Conservation (phyloP, 2,329 filamentous ascomycete genomes). For the Fusarium lateritium region DNA sequence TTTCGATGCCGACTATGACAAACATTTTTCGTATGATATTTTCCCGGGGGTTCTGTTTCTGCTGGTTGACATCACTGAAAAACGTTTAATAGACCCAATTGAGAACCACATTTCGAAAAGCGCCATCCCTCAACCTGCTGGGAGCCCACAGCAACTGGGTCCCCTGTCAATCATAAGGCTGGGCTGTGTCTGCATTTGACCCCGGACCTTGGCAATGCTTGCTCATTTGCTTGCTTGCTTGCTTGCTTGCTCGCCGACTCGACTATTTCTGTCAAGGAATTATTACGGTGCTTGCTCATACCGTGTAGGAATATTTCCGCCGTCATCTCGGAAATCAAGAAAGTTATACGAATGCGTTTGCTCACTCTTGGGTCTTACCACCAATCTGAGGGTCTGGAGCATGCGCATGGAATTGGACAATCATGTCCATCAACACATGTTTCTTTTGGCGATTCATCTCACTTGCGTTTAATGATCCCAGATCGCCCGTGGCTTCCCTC, state of each 20-base stretch:
- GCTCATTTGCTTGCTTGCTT: slow-evolving; percentile 21
- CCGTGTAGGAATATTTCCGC: not conserved
- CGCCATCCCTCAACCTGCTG: slow-evolving; percentile 28
- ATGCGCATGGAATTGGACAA: not conserved
- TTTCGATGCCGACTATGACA: not conserved
- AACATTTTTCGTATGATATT: not conserved
- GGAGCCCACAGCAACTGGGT: slow-evolving; percentile 28
- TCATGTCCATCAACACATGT: not conserved
- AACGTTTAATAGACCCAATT: slow-evolving; percentile 5
- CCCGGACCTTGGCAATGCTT: slow-evolving; percentile 42
- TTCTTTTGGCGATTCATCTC: slow-evolving; percentile 10
- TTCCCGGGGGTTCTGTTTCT: not conserved
- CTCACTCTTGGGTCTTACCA: not conserved
- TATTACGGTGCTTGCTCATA: slow-evolving; percentile 6
- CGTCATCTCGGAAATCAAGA: not conserved
- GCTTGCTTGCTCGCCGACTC: slow-evolving; percentile 13
- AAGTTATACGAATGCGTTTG: not conserved
- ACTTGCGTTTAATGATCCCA: slow-evolving; percentile 18
- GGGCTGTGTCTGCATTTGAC: slow-evolving; percentile 43
- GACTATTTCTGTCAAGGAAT: slow-evolving; percentile 11
- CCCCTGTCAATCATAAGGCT: slow-evolving; percentile 46
- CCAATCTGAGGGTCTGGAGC: not conserved
- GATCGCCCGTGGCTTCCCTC: slow-evolving; percentile 42
- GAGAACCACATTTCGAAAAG: slow-evolving; percentile 19
- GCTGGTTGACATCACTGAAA: slow-evolving; percentile 5